Conservation (phyloP, 2,329 filamentous ascomycete genomes). For the Triangularia setosa region DNA sequence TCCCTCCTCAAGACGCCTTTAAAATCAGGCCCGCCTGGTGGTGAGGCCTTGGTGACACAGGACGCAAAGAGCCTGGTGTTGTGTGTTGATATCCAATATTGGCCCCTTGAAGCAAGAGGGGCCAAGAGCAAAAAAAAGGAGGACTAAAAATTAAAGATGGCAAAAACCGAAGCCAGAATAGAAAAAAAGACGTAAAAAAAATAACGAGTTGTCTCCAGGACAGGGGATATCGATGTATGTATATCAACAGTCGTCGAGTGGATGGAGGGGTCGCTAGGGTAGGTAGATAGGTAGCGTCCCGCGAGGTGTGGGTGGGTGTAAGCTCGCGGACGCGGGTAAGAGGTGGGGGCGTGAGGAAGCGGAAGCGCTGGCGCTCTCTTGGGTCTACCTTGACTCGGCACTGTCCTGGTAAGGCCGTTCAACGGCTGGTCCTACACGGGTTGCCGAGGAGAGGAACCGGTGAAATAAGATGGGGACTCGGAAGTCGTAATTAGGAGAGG, state of each 20-base stretch:
- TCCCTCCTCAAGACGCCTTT: neutral
- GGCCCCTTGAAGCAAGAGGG: neutral
- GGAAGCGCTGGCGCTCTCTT: slow-evolving; percentile 19
- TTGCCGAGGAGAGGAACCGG: neutral
- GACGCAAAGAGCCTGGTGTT: neutral
- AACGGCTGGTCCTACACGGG: neutral
- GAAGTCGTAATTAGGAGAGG: neutral
- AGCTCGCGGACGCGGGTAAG: slow-evolving; percentile 11
- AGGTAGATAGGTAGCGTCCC: slow-evolving; percentile 7
- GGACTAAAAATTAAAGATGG: slow-evolving; percentile 1
- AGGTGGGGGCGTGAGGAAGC: slow-evolving; percentile 16
- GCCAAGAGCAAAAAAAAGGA: neutral
- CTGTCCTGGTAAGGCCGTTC: slow-evolving; percentile 11
- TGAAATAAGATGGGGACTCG: neutral
- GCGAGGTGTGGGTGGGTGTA: neutral
- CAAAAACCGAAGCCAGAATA: slow-evolving; percentile 5
- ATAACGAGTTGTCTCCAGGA: slow-evolving; percentile 22
- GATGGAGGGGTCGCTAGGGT: neutral
- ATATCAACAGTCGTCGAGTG: neutral
- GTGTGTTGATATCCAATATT: neutral
- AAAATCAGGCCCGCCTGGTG: slow-evolving; percentile 10
- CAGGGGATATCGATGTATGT: slow-evolving; percentile 5
- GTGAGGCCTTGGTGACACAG: slow-evolving; percentile 10
- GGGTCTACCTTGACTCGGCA: slow-evolving; percentile 6
- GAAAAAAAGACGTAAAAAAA: slow-evolving; percentile 8